A percentile compares a stretch with the other conserved stretches of the same genome.
Evolutionary conservation across 75 land plant species (phyloP).

Genomic region (Pinus taeda): DNA sequence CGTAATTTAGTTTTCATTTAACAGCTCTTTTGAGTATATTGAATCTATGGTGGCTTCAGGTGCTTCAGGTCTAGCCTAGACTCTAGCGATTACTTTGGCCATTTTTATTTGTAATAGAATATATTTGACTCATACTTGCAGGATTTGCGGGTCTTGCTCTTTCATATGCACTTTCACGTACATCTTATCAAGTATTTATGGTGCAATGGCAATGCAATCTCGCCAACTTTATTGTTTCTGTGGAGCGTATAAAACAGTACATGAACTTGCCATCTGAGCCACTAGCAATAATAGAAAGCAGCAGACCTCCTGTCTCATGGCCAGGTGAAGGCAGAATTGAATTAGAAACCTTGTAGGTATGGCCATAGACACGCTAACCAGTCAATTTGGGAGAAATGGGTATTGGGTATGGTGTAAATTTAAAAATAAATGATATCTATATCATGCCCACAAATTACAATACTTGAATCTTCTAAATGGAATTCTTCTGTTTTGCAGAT

Average conservation of each 20-base stretch:
- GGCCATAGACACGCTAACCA: not conserved
- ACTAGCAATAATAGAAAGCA: constrained; percentile 46
- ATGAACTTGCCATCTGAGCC: constrained; percentile 70
- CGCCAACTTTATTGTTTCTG: constrained; percentile 73
- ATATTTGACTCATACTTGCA: constrained; percentile 12
- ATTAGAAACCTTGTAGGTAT: constrained; percentile 49
- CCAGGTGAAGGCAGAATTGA: constrained; percentile 60
- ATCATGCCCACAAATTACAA: not conserved
- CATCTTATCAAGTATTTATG: constrained; percentile 41
- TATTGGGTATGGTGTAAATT: too few species aligned
- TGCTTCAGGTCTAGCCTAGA: not conserved
- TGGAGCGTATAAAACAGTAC: constrained; percentile 83
- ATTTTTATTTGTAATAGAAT: constrained; percentile 14
- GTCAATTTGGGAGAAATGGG: not conserved
- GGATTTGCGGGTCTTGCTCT: constrained; percentile 83
- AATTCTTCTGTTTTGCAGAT: constrained; percentile 30
- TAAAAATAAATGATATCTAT: not conserved
- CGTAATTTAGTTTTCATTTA: not conserved
- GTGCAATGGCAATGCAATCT: constrained; percentile 66
- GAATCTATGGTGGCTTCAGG: not conserved
- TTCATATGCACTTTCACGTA: constrained; percentile 62
- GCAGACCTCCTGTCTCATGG: constrained; percentile 72
- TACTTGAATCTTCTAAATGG: not conserved
- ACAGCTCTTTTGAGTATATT: not conserved
- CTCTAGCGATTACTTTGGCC: not conserved